Evolutionary conservation across 306 rosid species (phyloP).

Genomic region (Quercus gilva): DNA sequence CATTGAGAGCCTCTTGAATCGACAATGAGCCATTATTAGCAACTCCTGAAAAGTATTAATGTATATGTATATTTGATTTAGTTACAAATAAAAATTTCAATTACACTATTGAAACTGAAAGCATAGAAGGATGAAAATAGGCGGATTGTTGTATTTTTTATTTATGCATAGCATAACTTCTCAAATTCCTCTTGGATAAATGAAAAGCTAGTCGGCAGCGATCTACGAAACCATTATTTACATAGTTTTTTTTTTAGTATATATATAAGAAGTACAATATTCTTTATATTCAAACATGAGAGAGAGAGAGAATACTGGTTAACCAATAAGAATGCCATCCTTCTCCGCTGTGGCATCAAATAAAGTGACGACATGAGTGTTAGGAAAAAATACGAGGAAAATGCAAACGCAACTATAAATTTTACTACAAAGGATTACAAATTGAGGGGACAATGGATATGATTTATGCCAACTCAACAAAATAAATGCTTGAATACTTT

Average conservation of each 20-base stretch:
- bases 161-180: slow-evolving; percentile 21
- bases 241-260: background rate
- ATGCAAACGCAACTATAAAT: too few species aligned
- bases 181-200: slow-evolving; percentile 52
- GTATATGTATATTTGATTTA: background rate
- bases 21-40: slow-evolving; percentile 44
- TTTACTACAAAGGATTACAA: too few species aligned
- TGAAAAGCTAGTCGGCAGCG: slow-evolving; percentile 42
- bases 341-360: slow-evolving; percentile 19
- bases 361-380: background rate
- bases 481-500: too few species aligned
- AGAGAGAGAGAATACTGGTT: background rate
- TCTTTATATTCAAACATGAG: background rate
- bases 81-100: background rate
- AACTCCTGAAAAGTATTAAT: slow-evolving; percentile 31
- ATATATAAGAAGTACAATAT: too few species aligned
- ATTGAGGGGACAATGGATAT: too few species aligned
- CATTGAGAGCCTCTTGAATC: slow-evolving; percentile 34
- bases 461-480: too few species aligned
- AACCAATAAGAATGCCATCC: slow-evolving; percentile 11
- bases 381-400: too few species aligned
- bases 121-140: slow-evolving; percentile 4
- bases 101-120: too few species aligned
- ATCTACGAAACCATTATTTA: slow-evolving; percentile 35
- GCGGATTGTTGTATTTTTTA: slow-evolving; percentile 39